Evolutionary conservation across 2,329 filamentous ascomycete genomes (phyloP).

Genomic region (Fusarium tjaetaba): DNA sequence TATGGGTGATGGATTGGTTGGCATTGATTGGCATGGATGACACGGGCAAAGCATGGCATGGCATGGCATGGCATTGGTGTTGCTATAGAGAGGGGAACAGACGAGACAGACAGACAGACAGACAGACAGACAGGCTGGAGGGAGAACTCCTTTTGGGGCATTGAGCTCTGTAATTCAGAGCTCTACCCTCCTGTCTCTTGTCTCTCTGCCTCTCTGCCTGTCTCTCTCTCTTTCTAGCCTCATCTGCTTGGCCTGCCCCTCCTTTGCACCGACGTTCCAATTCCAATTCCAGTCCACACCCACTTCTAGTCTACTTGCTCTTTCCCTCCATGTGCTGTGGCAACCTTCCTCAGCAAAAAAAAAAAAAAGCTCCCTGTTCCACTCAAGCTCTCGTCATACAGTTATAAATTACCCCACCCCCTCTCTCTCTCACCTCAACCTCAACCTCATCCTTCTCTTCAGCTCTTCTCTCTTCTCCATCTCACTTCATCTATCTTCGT

Average conservation of each 20-base stretch:
- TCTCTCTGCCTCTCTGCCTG: too few relatives aligned
- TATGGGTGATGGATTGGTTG: neutral
- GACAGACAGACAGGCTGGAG: too few relatives aligned
- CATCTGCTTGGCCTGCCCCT: constrained; percentile 24
- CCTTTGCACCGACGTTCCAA: constrained; percentile 14
- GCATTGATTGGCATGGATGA: constrained; percentile 3
- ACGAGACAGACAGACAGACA: neutral
- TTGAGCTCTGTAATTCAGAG: constrained; percentile 10
- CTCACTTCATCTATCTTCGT: constrained; percentile 1
- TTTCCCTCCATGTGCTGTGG: constrained; percentile 8
- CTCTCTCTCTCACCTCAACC: constrained; percentile 5
- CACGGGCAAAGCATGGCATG: neutral
- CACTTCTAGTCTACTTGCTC: neutral
- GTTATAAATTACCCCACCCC: constrained; percentile 41
- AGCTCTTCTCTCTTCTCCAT: constrained; percentile 1
- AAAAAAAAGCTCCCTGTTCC: constrained; percentile 4
- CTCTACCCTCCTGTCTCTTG: neutral
- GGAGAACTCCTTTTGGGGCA: neutral
- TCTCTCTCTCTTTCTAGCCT: neutral
- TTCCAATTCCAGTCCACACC: neutral
- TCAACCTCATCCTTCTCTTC: constrained; percentile 11
- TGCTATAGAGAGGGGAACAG: neutral
- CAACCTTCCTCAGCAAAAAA: constrained; percentile 25
- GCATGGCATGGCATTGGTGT: neutral
- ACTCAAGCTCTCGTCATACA: constrained; percentile 29